Base-by-base conservation (phyloP, 768 basidiomycete genomes). In the Pholiota molesta region DNA sequence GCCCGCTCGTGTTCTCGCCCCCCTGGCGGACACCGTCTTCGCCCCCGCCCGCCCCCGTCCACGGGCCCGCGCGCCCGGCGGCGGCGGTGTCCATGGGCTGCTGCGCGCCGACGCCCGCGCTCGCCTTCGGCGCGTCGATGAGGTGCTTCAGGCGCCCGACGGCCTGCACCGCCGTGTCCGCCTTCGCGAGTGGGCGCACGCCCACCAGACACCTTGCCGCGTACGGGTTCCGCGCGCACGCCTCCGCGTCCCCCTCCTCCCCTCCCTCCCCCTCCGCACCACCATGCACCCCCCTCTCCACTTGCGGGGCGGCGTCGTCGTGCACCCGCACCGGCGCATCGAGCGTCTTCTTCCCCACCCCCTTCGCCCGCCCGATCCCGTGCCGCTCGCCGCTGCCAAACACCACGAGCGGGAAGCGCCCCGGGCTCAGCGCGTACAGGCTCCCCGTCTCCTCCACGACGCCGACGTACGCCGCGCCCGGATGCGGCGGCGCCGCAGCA, bases 341-440 rank as follows among this genome's bases (percentile, higher is more conserved):
- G 2, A 60, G 47, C 0, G 55, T 52, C 33, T 29, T 52, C 33
- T 29, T 37, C 6, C 44, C 39, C 35, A 17, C 13, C 16, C 23
- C 53, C 40, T 23, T 28, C 5, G n/a, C 42, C 49, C 13, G 47
- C 37, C 26, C 42, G 16, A 28, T 51, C 0, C 55, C 55, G 1
- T 61, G 57, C 10, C 58, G 45, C 17, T 65, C 63, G 11, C 55
- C 59, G 4, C 75, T 73, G 2, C 86, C 82, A 67, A 94, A 92
- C 5, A 84, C 86, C 62, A 97, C 90, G 10, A 98, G 80, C 0
- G 96, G 97, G 70, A 85, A 98, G 8, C 83, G 83, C 11, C 83
- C 80, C 0, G 92, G 89, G 64, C 91, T 91, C 86, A 98, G 90
- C 19, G 92, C 95, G 67, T 88, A 97, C 1, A 97, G 79, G 44